A percentile compares a stretch with the other conserved stretches of the same genome.
Conservation (phyloP, 805 yeast species). For the Nakazawaea ambrosiae region DNA sequence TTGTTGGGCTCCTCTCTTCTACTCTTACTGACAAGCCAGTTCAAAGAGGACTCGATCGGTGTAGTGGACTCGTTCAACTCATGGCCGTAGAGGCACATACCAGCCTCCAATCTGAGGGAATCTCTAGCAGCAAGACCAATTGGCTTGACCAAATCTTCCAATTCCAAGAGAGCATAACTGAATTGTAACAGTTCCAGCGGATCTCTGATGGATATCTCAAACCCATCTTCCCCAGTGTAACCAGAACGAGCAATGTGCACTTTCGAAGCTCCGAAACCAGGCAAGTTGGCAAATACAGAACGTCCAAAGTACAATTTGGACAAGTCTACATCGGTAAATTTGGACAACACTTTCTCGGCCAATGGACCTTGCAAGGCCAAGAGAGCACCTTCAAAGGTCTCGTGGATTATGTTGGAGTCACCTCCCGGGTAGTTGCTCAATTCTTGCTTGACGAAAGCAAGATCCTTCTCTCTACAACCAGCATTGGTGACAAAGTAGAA, state of each 20-base stretch:
- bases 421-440: conserved; percentile 28
- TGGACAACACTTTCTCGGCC: conserved; percentile 61
- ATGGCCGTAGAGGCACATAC: conserved; percentile 95
- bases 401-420: conserved; percentile 22
- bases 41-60: conserved; percentile 82
- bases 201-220: conserved; percentile 77
- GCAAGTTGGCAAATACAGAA: conserved; percentile 39
- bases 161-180: conserved; percentile 50
- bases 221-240: conserved; percentile 98
- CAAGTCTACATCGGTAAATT: conserved; percentile 54
- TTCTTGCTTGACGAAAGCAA: conserved; percentile 52
- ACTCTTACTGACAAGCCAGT: conserved; percentile 84
- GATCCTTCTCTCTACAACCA: conserved; percentile 83
- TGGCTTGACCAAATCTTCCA: conserved; percentile 58
- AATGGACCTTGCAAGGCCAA: conserved; percentile 92
- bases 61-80: conserved; percentile 75
- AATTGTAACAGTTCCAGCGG: conserved; percentile 48
- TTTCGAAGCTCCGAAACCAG: conserved; percentile 33
- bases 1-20: conserved; percentile 47
- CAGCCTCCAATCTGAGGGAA: conserved; percentile 92
- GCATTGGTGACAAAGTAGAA: conserved; percentile 94
- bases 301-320: conserved; percentile 68
- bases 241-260: conserved; percentile 92
- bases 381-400: conserved; percentile 62
- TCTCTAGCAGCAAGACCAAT: conserved; percentile 98